These are phyloP conservation scores for Nannochloropsis granulata DNA, from an alignment of 108 stramenopile genomes.

Conservation along the genomic window DNA sequence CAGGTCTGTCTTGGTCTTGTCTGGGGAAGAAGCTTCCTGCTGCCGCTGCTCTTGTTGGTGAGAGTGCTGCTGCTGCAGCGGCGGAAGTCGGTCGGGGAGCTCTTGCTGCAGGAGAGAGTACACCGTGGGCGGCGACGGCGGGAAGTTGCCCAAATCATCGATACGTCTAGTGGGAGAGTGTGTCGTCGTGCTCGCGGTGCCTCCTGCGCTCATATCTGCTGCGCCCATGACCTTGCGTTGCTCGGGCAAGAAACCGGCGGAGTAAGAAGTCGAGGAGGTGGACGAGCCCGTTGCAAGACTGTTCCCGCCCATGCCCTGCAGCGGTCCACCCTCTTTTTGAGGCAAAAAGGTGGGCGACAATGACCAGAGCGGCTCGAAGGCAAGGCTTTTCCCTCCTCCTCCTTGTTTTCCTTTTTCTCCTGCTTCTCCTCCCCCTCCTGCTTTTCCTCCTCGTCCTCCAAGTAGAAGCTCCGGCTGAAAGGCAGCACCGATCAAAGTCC, in stretches of 20 bases:
- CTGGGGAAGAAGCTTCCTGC: background rate
- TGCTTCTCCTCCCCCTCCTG: background rate
- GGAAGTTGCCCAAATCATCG: background rate
- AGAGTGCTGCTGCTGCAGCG: background rate
- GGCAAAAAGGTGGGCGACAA: background rate
- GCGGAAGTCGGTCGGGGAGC: background rate
- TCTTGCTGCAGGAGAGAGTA: background rate
- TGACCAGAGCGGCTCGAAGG: background rate
- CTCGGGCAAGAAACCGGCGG: background rate
- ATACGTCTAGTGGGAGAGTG: background rate
- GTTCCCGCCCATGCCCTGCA: background rate
- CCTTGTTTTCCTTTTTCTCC: background rate
- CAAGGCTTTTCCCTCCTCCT: background rate
- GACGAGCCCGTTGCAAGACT: background rate
- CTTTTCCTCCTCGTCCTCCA: background rate
- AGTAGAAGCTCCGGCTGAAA: background rate
- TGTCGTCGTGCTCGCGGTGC: background rate
- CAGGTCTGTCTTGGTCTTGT: background rate
- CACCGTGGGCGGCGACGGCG: background rate
- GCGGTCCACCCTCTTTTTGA: background rate
- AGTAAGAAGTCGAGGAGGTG: background rate
- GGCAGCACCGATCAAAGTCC: background rate
- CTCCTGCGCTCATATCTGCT: background rate
- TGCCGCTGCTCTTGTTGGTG: background rate
- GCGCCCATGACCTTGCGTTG: background rate